These are phyloP conservation scores for Glebionis coronaria DNA, from an alignment of 129 eudicot genomes.

Conservation along the genomic window DNA sequence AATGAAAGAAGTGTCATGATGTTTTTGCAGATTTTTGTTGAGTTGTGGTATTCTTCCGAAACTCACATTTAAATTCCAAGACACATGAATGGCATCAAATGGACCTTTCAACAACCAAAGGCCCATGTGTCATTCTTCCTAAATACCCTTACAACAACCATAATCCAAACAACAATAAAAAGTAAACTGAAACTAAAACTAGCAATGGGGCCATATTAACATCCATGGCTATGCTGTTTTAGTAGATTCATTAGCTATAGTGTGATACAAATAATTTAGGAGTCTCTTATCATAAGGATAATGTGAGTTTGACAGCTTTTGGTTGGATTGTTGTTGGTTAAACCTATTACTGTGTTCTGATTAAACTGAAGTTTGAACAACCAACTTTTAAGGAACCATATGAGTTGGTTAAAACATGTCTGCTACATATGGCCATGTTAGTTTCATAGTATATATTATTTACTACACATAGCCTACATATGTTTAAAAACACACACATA, in stretches of 20 bases:
- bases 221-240: neutral
- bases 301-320: slow-evolving; percentile 4
- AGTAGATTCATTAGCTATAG: too few relatives aligned
- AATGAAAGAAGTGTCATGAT: slow-evolving; percentile 23
- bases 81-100: slow-evolving; percentile 29
- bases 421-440: slow-evolving; percentile 24
- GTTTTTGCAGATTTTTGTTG: slow-evolving; percentile 18
- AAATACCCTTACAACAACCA: neutral
- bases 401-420: slow-evolving; percentile 34
- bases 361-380: slow-evolving; percentile 8
- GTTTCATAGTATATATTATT: too few relatives aligned
- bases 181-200: neutral
- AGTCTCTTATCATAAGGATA: neutral
- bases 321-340: slow-evolving; percentile 26
- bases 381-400: slow-evolving; percentile 24
- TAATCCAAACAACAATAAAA: slow-evolving; percentile 20
- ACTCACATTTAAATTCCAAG: slow-evolving; percentile 21
- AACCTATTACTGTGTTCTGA: slow-evolving; percentile 9
- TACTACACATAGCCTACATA: slow-evolving; percentile 23
- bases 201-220: neutral
- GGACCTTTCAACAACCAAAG: slow-evolving; percentile 32
- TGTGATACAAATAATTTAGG: too few relatives aligned
- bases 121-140: slow-evolving; percentile 21
- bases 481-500: neutral
- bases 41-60: slow-evolving; percentile 8